phyloP scores from a whole-genome alignment of 768 basidiomycete species.

The Kwoniella sp. region DNA sequence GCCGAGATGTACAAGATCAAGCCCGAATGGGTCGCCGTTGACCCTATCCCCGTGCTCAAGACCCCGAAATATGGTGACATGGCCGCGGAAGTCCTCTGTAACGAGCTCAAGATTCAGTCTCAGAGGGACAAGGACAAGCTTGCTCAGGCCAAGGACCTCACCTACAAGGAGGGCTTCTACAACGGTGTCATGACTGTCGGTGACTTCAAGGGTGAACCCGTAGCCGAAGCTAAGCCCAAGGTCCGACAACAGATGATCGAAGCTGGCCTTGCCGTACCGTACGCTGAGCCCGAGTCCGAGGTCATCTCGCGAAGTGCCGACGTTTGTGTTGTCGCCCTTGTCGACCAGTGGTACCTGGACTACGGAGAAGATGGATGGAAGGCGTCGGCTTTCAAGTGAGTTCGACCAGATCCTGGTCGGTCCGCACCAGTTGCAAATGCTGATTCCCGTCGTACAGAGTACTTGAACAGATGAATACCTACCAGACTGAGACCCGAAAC shows the following conservation, averaged over 20 bases:
- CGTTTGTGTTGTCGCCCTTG: constrained; percentile 95
- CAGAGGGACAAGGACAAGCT: constrained; percentile 92
- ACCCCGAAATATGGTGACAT: constrained; percentile 93
- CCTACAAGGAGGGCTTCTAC: constrained; percentile 99
- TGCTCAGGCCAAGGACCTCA: constrained; percentile 93
- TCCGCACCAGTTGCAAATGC: neutral
- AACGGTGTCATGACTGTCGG: constrained; percentile 87
- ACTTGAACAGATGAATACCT: constrained; percentile 83
- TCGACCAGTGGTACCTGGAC: constrained; percentile 99
- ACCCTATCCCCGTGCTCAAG: constrained; percentile 81
- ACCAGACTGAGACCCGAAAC: constrained; percentile 86
- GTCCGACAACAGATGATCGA: constrained; percentile 82
- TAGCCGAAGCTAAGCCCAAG: constrained; percentile 88
- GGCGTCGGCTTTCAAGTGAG: constrained; percentile 76
- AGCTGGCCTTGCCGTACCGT: constrained; percentile 75
- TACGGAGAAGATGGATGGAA: constrained; percentile 93
- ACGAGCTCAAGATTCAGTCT: constrained; percentile 89
- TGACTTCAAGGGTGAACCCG: constrained; percentile 82
- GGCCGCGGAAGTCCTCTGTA: constrained; percentile 78
- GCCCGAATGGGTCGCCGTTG: constrained; percentile 77
- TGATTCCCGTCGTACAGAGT: constrained; percentile 60
- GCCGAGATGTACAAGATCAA: constrained; percentile 94
- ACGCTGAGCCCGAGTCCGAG: constrained; percentile 91
- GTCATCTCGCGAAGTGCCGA: constrained; percentile 89
- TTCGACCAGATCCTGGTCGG: constrained; percentile 21